Evolutionary conservation across 2,329 filamentous ascomycete species (phyloP), one percentile per base, ranked within the genome.

Genomic region (Tolypocladium endophyticum): DNA sequence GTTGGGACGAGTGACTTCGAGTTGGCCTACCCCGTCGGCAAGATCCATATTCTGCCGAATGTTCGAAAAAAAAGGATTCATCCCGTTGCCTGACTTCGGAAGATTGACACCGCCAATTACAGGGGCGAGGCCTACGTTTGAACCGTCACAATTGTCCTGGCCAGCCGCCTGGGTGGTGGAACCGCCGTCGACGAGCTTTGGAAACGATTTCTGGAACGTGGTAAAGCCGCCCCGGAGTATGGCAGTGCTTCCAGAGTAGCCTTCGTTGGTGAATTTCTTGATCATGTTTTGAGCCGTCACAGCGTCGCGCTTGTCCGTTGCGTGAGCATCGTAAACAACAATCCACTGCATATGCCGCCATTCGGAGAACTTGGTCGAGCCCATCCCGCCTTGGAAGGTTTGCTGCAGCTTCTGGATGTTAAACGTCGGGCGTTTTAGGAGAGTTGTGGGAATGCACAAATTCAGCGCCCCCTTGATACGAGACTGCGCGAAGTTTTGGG

Each of bases 31-130:
- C 25, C 94, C 94, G 65, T 91, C 92, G 38, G 95, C 88, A 23
- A 99, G 79, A 69, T 97, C 94, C 84, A 95, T 93, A 64, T 97
- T 96, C 72, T 97, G 94, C 52, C 94, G 86, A 66, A 99, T 97
- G 64, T 97, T 97, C 62, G 87, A 86, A 72, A 97, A 97, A 76
- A 99, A 97, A 0, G 93, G 92, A 67, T 95, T 96, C 0, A 86
- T 81, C 0, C 85, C 83, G 61, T 85, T 86, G 64, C 85, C 81
- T 0, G 84, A 81, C 45, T 78, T 77, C 1, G 94, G 94, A 71
- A 97, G 85, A 61, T 85, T 83, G 63, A 96, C 96, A 8, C 93
- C 93, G 60, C 93, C 94, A 60, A 92, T 89, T n/a, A 96, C 88
- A 1, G 90, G 89, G 0, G 74, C 74, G 45, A 91, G 71, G 14